These are phyloP conservation scores for Cladophialophora carrionii DNA, from an alignment of 2,329 filamentous ascomycete genomes.

Conservation along the genomic window DNA sequence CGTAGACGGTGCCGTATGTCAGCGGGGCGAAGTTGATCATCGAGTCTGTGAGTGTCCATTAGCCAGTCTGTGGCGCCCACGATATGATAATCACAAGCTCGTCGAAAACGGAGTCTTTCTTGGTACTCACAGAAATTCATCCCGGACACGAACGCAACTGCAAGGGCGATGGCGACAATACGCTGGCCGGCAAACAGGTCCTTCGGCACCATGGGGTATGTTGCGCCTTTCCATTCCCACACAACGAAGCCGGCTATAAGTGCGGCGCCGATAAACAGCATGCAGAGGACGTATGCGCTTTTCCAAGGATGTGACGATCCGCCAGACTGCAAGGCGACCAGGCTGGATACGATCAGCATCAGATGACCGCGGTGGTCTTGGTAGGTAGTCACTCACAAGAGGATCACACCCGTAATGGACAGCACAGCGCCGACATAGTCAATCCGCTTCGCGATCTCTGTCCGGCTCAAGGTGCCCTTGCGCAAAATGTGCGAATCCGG, in stretches of 20 bases:
- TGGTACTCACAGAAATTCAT: constrained; percentile 58
- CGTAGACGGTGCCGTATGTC: constrained; percentile 23
- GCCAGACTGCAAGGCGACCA: constrained; percentile 33
- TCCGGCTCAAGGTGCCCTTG: constrained; percentile 15
- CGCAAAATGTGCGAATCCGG: constrained; percentile 25
- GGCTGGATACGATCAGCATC: constrained; percentile 17
- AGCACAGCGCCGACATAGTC: constrained; percentile 31
- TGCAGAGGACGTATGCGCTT: constrained; percentile 49
- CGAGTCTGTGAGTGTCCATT: constrained; percentile 38
- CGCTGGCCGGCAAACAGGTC: constrained; percentile 54
- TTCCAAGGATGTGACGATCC: constrained; percentile 31
- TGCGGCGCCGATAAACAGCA: constrained; percentile 50
- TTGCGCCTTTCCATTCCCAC: constrained; percentile 53
- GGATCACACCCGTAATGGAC: constrained; percentile 28
- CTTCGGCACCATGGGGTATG: constrained; percentile 51
- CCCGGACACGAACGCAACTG: constrained; percentile 63
- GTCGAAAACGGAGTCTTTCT: background rate
- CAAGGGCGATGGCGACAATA: constrained; percentile 56
- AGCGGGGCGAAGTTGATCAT: constrained; percentile 61
- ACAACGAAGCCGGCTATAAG: constrained; percentile 49
- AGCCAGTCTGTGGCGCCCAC: background rate
- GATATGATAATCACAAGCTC: background rate
- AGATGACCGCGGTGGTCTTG: constrained; percentile 40
- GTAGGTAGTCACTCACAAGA: constrained; percentile 38
- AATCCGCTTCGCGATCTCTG: constrained; percentile 22